Conservation (phyloP, 163 green algal genomes). For the Scenedesmus sp. region DNA sequence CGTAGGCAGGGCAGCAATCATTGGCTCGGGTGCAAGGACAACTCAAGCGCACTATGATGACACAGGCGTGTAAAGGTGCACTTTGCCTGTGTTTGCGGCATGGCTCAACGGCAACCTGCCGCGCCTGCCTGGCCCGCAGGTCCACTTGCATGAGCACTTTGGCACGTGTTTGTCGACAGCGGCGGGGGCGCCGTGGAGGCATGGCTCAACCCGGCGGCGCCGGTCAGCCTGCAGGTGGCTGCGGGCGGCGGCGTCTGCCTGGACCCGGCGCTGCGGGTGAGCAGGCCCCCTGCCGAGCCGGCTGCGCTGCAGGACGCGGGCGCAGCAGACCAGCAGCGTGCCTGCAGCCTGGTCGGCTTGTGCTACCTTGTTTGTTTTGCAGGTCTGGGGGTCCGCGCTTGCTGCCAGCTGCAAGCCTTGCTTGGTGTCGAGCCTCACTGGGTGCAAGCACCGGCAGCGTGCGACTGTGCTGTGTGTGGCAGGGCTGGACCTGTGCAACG, state of each 20-base stretch:
- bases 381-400: neutral
- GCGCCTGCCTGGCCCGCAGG: neutral
- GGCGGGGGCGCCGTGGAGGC: constrained; percentile 26
- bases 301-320: neutral
- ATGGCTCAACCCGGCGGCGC: constrained; percentile 12
- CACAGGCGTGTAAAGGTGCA: too few relatives aligned
- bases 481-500: too few relatives aligned
- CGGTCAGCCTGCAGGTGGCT: constrained; percentile 37
- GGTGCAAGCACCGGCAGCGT: neutral
- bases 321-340: neutral
- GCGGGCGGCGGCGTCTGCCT: constrained; percentile 7
- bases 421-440: neutral
- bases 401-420: neutral
- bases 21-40: too few relatives aligned
- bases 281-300: neutral
- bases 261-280: constrained; percentile 34
- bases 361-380: neutral
- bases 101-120: neutral
- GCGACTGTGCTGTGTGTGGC: too few relatives aligned
- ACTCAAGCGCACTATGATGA: too few relatives aligned
- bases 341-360: neutral
- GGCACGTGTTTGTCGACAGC: constrained; percentile 42
- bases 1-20: too few relatives aligned
- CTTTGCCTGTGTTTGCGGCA: neutral
- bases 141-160: constrained; percentile 53